A percentile compares a stretch with the other conserved stretches of the same genome.
These are phyloP conservation scores for Yamadazyma conglobata DNA, from an alignment of 1,139 yeast species.

Conservation along the genomic window DNA sequence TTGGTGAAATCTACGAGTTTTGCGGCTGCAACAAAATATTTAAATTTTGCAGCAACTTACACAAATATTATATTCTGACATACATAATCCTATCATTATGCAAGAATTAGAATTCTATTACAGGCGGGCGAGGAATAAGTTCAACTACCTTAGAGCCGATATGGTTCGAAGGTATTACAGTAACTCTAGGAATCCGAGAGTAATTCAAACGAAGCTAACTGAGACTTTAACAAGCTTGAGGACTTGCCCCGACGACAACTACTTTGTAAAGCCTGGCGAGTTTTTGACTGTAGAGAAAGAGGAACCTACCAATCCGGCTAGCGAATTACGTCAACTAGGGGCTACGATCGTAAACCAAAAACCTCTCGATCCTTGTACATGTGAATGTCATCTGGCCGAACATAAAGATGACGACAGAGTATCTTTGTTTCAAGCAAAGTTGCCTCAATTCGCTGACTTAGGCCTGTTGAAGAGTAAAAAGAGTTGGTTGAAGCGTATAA, in stretches of 20 bases:
- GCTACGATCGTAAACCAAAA: neutral
- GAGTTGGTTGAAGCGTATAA: no score
- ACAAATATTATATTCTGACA: neutral
- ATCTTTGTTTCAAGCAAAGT: no score
- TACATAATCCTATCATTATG: no score
- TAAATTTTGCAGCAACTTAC: conserved; percentile 2
- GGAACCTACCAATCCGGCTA: no score
- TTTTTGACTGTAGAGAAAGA: conserved; percentile 13
- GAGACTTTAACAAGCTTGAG: conserved; percentile 39
- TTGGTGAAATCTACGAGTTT: neutral
- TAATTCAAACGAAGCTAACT: conserved; percentile 37
- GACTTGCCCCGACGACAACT: conserved; percentile 22
- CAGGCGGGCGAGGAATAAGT: conserved; percentile 23
- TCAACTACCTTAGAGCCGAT: conserved; percentile 32
- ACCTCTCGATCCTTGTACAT: neutral
- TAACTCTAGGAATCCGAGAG: conserved; percentile 32
- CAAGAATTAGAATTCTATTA: conserved; percentile 10
- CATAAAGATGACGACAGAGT: no score
- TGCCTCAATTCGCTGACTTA: no score
- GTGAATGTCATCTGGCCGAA: conserved; percentile 4
- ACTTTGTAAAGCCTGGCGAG: conserved; percentile 20
- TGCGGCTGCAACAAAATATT: conserved; percentile 7
- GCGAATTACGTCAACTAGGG: no score
- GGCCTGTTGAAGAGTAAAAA: no score
- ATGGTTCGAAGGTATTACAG: conserved; percentile 43